Base-by-base conservation (phyloP, 2,329 filamentous ascomycete species). In the Calycina marina region DNA sequence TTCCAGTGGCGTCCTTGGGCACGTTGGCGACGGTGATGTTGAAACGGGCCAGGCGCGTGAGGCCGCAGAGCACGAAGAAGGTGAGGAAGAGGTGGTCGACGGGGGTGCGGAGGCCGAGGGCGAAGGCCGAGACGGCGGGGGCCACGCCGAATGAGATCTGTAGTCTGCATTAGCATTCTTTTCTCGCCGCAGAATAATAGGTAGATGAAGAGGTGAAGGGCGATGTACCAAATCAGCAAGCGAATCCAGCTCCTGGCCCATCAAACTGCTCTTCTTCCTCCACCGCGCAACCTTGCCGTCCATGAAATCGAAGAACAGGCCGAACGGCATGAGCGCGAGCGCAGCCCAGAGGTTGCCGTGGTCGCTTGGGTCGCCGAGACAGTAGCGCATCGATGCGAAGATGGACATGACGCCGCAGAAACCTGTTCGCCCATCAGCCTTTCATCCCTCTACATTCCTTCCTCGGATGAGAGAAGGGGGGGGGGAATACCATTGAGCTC, bases 201-300 rank as follows among this genome's bases (percentile, higher is more conserved):
- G 28, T 32, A 32, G 25, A 31, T 13, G 20, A 32, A 32, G 25
- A 31, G 12, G 18, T 29, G 22, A 28, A 10, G 31, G 31, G 14
- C 11, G 24, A 17, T 15, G 16, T 77, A 93, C 85, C 65, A 98
- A 56, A 55, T 98, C 90, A 34, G 90, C 90, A 29, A 98, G 67
- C 5, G 88, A 96, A 57, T 98, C 90, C 35, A 98, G 64, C 59
- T 98, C 90, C 58, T 94, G 88, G 9, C 90, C 90, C 88, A 98
- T 96, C 54, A 98, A 65, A 48, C 82, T 92, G 50, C 83, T 90
- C 76, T 94, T 98, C 61, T 84, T 79, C 55, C 90, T 75, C 90
- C 90, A 96, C 43, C 90, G 69, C 41, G 90, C 90, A 35, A 98
- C 86, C 54, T 86, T 90, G 52, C 90, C 90, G 56, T 98, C 90